phyloP scores from a whole-genome alignment of 495 filamentous ascomycete genomes.

The Penicillium waksmanii region DNA sequence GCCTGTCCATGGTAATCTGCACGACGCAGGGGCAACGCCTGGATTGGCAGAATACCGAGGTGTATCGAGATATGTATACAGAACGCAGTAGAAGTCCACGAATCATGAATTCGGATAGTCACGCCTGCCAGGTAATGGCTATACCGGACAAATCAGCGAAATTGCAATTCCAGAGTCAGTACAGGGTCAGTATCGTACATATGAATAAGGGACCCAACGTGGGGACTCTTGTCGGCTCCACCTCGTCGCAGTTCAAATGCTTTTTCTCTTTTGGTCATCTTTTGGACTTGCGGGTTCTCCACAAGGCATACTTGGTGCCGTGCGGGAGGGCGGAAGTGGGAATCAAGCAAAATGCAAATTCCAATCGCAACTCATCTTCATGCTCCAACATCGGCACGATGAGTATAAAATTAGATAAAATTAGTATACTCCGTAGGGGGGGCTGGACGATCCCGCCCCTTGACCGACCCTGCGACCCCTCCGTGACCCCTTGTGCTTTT shows the following conservation, averaged over 20 bases:
- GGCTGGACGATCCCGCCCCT: slow-evolving; percentile 3
- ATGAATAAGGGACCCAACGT: background rate
- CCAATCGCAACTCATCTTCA: background rate
- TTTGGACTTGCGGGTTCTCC: background rate
- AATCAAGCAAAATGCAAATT: background rate
- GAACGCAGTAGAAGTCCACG: background rate
- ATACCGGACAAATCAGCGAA: background rate
- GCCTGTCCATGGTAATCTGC: slow-evolving; percentile 1
- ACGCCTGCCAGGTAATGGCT: background rate
- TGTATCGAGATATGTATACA: background rate
- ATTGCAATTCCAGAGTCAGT: background rate
- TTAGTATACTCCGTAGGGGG: background rate
- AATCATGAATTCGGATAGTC: background rate
- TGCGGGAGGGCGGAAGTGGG: background rate
- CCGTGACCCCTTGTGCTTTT: background rate
- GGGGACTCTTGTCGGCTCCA: background rate
- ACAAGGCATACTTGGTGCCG: slow-evolving; percentile 2
- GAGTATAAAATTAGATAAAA: background rate
- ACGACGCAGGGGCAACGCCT: slow-evolving; percentile 2
- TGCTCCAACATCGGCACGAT: background rate
- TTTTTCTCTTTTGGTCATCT: background rate
- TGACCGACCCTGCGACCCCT: background rate
- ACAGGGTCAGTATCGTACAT: background rate
- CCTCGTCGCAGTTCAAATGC: background rate
- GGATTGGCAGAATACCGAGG: background rate